A percentile compares a stretch with the other conserved stretches of the same genome.
phyloP scores from a whole-genome alignment of 805 yeast genomes.

The Peterozyma xylosa region DNA sequence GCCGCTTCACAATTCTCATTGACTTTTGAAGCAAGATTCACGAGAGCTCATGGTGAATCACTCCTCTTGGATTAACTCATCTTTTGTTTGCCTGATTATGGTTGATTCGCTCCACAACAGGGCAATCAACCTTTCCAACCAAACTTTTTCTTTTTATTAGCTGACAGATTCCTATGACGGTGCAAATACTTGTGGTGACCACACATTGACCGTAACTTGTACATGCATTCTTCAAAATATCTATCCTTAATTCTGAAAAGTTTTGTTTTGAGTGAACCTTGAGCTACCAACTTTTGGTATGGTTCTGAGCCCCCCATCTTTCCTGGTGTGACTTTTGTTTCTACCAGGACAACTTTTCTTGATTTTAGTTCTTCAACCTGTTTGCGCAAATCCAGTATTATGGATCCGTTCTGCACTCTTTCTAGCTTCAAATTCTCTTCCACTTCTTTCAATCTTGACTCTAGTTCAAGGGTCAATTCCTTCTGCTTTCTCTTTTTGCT shows the following conservation, averaged over 20 bases:
- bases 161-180: neutral
- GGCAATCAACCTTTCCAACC: no score
- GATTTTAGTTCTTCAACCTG: neutral
- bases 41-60: no score
- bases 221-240: neutral
- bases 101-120: no score
- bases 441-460: no score
- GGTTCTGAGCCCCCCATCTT: neutral
- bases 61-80: no score
- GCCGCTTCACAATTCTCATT: no score
- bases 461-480: no score
- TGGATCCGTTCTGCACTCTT: neutral
- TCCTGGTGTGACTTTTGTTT: neutral
- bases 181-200: neutral
- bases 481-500: no score
- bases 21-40: no score
- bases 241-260: neutral
- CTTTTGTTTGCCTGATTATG: no score
- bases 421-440: no score
- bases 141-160: neutral
- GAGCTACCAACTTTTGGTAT: neutral
- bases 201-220: neutral
- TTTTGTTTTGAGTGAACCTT: no score
- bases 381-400: neutral
- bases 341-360: neutral